phyloP scores from a whole-genome alignment of 495 filamentous ascomycete genomes.

The Emericellopsis terricola region DNA sequence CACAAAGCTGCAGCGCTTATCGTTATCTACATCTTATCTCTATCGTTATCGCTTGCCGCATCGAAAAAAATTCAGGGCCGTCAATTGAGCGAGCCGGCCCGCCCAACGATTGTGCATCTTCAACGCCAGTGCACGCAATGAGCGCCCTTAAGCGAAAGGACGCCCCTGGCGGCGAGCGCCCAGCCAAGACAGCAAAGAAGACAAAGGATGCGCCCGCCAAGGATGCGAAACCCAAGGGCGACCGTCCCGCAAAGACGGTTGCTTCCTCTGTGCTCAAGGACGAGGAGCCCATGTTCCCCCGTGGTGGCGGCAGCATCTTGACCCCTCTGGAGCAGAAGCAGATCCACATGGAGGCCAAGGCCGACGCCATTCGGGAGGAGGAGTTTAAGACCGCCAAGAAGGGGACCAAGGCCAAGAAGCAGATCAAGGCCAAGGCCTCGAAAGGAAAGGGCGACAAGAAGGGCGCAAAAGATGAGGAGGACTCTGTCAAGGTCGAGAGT shows the following conservation, averaged over 20 bases:
- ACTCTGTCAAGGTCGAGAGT: slow-evolving; percentile 58
- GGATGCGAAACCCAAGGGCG: slow-evolving; percentile 3
- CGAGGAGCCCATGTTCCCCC: slow-evolving; percentile 78
- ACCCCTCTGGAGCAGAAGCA: slow-evolving; percentile 92
- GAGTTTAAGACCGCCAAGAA: slow-evolving; percentile 30
- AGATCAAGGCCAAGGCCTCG: slow-evolving; percentile 31
- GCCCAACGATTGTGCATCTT: too few species aligned
- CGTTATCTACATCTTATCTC: too few species aligned
- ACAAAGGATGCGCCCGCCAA: slow-evolving; percentile 6
- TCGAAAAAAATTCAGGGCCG: too few species aligned
- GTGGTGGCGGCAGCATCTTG: slow-evolving; percentile 78
- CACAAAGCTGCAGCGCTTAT: too few species aligned
- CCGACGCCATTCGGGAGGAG: slow-evolving; percentile 87
- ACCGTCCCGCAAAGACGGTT: slow-evolving; percentile 3
- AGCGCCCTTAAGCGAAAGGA: slow-evolving; percentile 29
- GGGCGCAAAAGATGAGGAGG: slow-evolving; percentile 20
- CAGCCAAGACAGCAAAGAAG: slow-evolving; percentile 16
- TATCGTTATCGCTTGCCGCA: too few species aligned
- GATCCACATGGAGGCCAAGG: slow-evolving; percentile 82
- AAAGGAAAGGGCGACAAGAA: slow-evolving; percentile 40
- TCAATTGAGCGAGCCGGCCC: too few species aligned
- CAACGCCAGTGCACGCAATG: slow-evolving; percentile 18
- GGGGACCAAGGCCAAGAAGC: slow-evolving; percentile 27
- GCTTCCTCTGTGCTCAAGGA: slow-evolving; percentile 30
- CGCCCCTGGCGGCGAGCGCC: slow-evolving; percentile 19